Percentiles rank a stretch among this genome's conserved stretches.
Evolutionary conservation across 257 asterid genomes (phyloP).

Genomic region (Solanum verrucosum): DNA sequence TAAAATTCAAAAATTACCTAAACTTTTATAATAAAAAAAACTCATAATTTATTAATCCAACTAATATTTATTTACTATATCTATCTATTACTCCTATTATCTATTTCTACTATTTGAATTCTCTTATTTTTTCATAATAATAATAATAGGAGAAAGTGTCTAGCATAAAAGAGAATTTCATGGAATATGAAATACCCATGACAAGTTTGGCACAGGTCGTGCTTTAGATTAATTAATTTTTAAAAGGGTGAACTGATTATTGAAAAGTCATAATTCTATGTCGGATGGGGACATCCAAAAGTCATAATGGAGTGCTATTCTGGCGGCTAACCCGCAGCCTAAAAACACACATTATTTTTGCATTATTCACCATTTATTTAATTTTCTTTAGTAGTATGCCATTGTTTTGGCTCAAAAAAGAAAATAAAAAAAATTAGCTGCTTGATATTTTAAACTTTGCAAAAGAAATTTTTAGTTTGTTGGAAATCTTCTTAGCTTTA

Average conservation of each 20-base stretch:
- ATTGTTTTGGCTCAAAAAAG: background rate
- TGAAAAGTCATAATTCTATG: background rate
- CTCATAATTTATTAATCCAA: background rate
- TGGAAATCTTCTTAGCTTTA: background rate
- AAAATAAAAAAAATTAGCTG: background rate
- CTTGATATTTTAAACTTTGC: background rate
- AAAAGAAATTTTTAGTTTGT: background rate
- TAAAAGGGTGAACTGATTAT: background rate
- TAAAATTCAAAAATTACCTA: too few relatives aligned
- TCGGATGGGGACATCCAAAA: background rate
- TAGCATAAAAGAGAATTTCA: background rate
- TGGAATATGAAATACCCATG: background rate
- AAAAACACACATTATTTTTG: background rate
- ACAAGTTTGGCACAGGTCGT: background rate
- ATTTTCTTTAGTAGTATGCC: background rate
- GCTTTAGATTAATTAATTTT: background rate
- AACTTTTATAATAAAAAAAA: too few relatives aligned
- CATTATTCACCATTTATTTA: background rate
- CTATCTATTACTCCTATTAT: background rate
- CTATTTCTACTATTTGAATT: too few relatives aligned
- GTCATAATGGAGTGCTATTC: background rate
- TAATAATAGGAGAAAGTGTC: background rate
- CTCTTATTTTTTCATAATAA: too few relatives aligned
- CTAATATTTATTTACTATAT: background rate
- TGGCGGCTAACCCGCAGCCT: background rate